These are phyloP conservation scores for Moelleriella libera DNA, from an alignment of 2,329 filamentous ascomycete species.

Conservation along the genomic window DNA sequence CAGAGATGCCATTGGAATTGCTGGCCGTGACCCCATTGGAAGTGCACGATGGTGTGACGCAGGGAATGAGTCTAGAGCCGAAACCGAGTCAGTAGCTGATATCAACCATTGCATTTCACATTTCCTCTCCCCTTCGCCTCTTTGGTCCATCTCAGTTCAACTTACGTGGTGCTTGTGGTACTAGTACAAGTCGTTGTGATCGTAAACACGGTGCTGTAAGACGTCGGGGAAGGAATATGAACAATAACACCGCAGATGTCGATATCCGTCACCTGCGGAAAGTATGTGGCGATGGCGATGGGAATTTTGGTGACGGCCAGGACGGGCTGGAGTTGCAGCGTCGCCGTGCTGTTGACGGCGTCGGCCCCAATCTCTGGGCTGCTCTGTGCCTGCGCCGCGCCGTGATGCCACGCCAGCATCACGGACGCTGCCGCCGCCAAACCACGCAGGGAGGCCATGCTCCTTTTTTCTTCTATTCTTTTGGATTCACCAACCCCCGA, in stretches of 20 bases:
- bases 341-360: neutral
- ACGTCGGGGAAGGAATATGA: neutral
- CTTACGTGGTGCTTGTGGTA: neutral
- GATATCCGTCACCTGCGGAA: neutral
- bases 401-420: neutral
- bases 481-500: no score
- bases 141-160: neutral
- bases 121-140: neutral
- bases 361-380: neutral
- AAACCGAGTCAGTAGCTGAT: neutral
- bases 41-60: neutral
- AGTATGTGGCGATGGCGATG: neutral
- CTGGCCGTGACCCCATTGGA: no score
- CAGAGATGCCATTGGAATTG: neutral
- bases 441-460: neutral
- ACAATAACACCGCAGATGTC: neutral
- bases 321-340: neutral
- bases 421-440: neutral
- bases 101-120: neutral
- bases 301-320: neutral
- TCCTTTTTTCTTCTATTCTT: neutral
- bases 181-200: neutral
- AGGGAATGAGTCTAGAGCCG: neutral
- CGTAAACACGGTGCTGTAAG: neutral
- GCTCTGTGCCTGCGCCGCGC: neutral